Evolutionary conservation across 1,284 basidiomycete genomes (phyloP).

Genomic region (Boletus albobrunnescens): DNA sequence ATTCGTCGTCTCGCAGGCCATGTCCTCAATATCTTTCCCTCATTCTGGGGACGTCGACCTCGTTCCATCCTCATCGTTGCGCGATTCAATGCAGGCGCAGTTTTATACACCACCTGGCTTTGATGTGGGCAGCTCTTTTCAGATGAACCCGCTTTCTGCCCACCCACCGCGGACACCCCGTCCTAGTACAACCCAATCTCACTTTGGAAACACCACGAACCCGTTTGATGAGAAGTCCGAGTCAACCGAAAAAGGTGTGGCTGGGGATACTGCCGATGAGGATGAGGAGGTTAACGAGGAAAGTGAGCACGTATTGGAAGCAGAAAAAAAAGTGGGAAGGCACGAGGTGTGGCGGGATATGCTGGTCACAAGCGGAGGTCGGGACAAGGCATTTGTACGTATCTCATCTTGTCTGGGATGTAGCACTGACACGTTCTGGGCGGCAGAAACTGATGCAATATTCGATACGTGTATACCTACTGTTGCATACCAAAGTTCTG

Average conservation of each 20-base stretch:
- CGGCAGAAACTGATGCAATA: slow-evolving; percentile 79
- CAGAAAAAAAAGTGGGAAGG: slow-evolving; percentile 42
- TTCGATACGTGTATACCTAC: slow-evolving; percentile 65
- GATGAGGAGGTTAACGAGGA: slow-evolving; percentile 42
- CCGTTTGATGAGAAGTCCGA: slow-evolving; percentile 35
- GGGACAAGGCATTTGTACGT: slow-evolving; percentile 80
- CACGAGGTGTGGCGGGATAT: slow-evolving; percentile 77
- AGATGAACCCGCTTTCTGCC: slow-evolving; percentile 72
- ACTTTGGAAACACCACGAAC: slow-evolving; percentile 16
- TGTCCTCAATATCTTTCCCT: slow-evolving; percentile 48
- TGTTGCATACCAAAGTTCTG: slow-evolving; percentile 58
- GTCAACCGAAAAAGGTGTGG: slow-evolving; percentile 32
- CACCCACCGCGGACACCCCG: slow-evolving; percentile 74
- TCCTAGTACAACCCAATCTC: slow-evolving; percentile 26
- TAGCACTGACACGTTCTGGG: slow-evolving; percentile 7
- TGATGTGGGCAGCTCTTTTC: slow-evolving; percentile 49
- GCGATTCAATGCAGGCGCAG: slow-evolving; percentile 34
- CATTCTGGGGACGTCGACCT: slow-evolving; percentile 34
- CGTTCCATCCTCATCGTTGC: slow-evolving; percentile 38
- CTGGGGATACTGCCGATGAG: slow-evolving; percentile 39
- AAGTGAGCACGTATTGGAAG: slow-evolving; percentile 41
- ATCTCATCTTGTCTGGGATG: background rate
- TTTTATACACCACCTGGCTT: slow-evolving; percentile 41
- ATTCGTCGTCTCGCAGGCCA: background rate
- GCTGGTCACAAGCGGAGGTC: slow-evolving; percentile 65